Evolutionary conservation across 176 grass and related monocot species (phyloP), one percentile per base, ranked within the genome.

Genomic region (Musa acuminata): DNA sequence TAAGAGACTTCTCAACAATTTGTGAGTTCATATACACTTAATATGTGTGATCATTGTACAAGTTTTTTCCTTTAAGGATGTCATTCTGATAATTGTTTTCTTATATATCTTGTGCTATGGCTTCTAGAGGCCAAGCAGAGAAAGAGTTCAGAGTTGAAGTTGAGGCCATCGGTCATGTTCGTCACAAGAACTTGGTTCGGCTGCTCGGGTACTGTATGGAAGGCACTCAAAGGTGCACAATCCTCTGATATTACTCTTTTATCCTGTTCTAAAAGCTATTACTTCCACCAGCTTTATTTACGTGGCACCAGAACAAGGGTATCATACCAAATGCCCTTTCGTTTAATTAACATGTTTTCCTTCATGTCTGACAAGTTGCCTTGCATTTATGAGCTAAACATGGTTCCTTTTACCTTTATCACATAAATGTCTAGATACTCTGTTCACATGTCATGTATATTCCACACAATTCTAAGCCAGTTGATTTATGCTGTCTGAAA

Each of bases 191-290:
- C 51, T 9, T 72, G 22, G 69, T 72, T 72, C 83, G 84, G 62
- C 87, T 90, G 75, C 76, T 90, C 21, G 87, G 87, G 35, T 90
- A 86, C 23, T 90, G 87, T 62, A 81, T 90, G 2, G 87, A 90
- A 70, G 87, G 87, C 81, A 90, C 71, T 65, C 78, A 90, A 63
- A 90, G 87, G 87, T 90, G 27, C 23, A 84, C 20, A 74, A 24
- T 72, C 79, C 74, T 75, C 77, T 65, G 19, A 83, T 77, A 43
- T 12, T 51, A 19, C 63, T 71, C 7, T 52, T 19, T 17, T 43
- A 5, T 43, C 4, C 35, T 43, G 35, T 43, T 27, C 26, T 6
- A 50, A 59, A 10, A 71, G 1, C 14, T n/a, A 62, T 20, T 62
- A 8, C 17, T 62, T 19, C 58, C 8, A 20, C 13, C 10, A 67